Conservation (phyloP, 345 rosid genomes). For the Crucihimalaya himalaica region DNA sequence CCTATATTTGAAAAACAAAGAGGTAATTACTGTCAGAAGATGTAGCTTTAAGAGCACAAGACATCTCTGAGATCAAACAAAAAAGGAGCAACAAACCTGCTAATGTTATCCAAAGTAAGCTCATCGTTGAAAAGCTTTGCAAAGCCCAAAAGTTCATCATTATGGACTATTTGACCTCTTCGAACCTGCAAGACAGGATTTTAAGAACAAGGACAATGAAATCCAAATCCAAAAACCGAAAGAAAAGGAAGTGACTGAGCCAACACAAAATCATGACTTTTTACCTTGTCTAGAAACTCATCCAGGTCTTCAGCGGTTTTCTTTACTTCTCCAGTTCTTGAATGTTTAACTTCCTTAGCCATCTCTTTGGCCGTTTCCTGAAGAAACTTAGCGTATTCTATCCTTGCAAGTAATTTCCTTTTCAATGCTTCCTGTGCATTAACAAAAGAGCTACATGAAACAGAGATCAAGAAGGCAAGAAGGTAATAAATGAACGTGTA, state of each 20-base stretch:
- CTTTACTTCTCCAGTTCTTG: slow-evolving; percentile 70
- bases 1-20: slow-evolving; percentile 42
- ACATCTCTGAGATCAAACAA: slow-evolving; percentile 3
- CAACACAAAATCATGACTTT: slow-evolving; percentile 24
- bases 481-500: slow-evolving; percentile 8
- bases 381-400: slow-evolving; percentile 79
- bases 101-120: slow-evolving; percentile 72
- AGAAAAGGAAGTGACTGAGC: neutral
- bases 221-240: neutral
- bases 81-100: slow-evolving; percentile 49
- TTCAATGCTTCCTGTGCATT: slow-evolving; percentile 67
- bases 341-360: slow-evolving; percentile 88
- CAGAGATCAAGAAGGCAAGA: slow-evolving; percentile 20
- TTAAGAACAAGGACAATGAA: neutral
- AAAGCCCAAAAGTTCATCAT: slow-evolving; percentile 70
- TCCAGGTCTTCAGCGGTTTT: slow-evolving; percentile 75
- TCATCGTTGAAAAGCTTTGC: slow-evolving; percentile 81
- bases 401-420: slow-evolving; percentile 64
- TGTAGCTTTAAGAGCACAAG: slow-evolving; percentile 8
- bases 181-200: slow-evolving; percentile 53
- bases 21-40: neutral
- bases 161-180: slow-evolving; percentile 58
- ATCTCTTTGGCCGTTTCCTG: slow-evolving; percentile 89
- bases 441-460: slow-evolving; percentile 22
- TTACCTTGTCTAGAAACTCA: slow-evolving; percentile 61